Base-by-base conservation (phyloP, 495 filamentous ascomycete genomes). In the Aspergillus mulundensis region DNA sequence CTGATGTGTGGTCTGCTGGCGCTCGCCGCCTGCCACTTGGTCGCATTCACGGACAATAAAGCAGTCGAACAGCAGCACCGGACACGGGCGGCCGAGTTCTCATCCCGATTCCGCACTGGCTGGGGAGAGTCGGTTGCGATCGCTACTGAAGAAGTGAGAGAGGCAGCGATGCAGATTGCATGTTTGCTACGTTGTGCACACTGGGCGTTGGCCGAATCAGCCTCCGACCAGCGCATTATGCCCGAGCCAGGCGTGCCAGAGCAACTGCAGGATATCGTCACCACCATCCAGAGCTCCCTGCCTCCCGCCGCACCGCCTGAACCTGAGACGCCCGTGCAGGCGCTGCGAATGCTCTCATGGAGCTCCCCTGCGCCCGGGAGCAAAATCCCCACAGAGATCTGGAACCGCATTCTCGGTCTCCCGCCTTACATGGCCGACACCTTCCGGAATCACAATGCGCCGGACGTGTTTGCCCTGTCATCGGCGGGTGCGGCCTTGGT, bases 1-100 rank as follows among this genome's bases (percentile, higher is more conserved):
- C 39, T 57, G 14, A 57, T 57, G 54, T 57, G 24, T 16, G 54
- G 54, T 11, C 24, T 57, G 15, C 25, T 57, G 23, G 46, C 54
- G 4, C 8, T 57, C 24, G 30, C 54, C 12, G 54, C 54, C 7
- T 44, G 28, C 16, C 54, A 57, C 23, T 16, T 51, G 18, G 47
- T 47, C 25, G 18, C 39, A 1, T n/a, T 45, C 7, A 8, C 7
- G 10, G 47, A 45, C 0, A 24, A 38, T 10, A 7, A 23, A 1
- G 5, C 39, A 3, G 18, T 12, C 6, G 10, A 15, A 3, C 45
- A 51, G 8, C 10, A 5, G 6, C 54, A 57, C 39, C 47, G 24
- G 19, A 14, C 20, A 2, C 46, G 47, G 7, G 14, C 54, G 7
- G 47, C 25, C 3, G 7, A 45, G 12, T 57, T 57, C 25, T 32